Evolutionary conservation across 805 yeast genomes (phyloP), one percentile per base, ranked within the genome.

Genomic region (Debaryomyces hansenii): DNA sequence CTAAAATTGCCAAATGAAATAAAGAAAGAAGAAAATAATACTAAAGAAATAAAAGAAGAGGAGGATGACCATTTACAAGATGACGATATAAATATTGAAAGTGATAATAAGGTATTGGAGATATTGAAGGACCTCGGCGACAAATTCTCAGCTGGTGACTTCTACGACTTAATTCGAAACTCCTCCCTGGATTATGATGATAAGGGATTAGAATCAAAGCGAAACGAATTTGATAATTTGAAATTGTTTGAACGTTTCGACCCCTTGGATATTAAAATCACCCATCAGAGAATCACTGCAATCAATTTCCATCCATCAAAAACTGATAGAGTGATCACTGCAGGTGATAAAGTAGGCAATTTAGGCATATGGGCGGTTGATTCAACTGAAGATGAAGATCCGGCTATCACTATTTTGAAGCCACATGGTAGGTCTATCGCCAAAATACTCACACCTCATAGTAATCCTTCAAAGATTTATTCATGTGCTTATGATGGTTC

Each of bases 401-500:
- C 83, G 0, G 79, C 82, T 34, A 79, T 88, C 2, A 69, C 87
- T 0, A 78, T 80, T 16, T 77, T 90, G 53, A 83, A 82, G 52
- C 79, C 90, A 3, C 97, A 94, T 58, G 83, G 91, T 0, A 83
- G 84, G 40, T 77, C 88, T 11, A 78, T 92, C 6, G 78, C 92
- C 4, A 78, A 80, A 41, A 77, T 90, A 28, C 72, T 78, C 11
- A 76, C 84, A 29, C 79, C 80, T 39, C 67, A 75, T 0, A 64
- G 69, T 1, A 69, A 76, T 20, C 75, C 82, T 7, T 70, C 78
- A 20, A 79, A 80, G 50, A 74, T 92, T 1, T 74, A 82, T 33
- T 82, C 94, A 0, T 75, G 85, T 3, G 84, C 96, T 2, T 92
- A 92, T 60, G 99, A 92, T 66, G 97, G 97, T 0, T 84, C 95